phyloP scores from a whole-genome alignment of 2,329 filamentous ascomycete species.

The Trichoderma gracile region DNA sequence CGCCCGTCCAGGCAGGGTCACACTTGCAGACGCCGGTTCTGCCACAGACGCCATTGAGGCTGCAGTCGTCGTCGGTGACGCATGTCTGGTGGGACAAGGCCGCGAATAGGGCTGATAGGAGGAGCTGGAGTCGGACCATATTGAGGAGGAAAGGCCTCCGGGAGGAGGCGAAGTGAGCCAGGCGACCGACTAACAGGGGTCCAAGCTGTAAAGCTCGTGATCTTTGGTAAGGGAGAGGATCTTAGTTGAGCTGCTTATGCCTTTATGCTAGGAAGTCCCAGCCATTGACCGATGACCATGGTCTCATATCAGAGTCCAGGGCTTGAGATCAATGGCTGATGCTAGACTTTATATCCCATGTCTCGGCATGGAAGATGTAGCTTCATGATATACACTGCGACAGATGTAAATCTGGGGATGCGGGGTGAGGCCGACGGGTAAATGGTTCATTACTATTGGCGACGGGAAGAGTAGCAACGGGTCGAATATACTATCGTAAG shows the following conservation, averaged over 20 bases:
- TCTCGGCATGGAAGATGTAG: neutral
- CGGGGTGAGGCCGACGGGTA: conserved; percentile 16
- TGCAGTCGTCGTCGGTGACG: conserved; percentile 35
- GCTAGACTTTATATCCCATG: neutral
- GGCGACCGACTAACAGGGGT: neutral
- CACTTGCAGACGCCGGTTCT: conserved; percentile 30
- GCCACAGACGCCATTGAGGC: conserved; percentile 36
- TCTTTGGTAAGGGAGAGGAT: neutral
- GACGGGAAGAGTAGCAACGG: neutral
- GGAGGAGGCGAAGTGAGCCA: neutral
- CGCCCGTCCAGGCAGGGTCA: conserved; percentile 47
- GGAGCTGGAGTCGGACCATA: neutral
- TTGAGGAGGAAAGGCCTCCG: neutral
- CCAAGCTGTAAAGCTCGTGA: no score
- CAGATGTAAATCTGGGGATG: neutral
- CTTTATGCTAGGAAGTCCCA: neutral
- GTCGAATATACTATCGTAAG: neutral
- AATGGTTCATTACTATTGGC: neutral
- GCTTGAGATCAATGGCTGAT: neutral
- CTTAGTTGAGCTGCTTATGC: neutral
- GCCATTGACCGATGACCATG: neutral
- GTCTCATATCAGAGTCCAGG: neutral
- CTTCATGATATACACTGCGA: neutral
- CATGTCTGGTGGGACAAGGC: conserved; percentile 27
- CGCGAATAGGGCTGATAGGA: conserved; percentile 1